Evolutionary conservation across 2,329 filamentous ascomycete species (phyloP).

Genomic region (Penicillium palitans): DNA sequence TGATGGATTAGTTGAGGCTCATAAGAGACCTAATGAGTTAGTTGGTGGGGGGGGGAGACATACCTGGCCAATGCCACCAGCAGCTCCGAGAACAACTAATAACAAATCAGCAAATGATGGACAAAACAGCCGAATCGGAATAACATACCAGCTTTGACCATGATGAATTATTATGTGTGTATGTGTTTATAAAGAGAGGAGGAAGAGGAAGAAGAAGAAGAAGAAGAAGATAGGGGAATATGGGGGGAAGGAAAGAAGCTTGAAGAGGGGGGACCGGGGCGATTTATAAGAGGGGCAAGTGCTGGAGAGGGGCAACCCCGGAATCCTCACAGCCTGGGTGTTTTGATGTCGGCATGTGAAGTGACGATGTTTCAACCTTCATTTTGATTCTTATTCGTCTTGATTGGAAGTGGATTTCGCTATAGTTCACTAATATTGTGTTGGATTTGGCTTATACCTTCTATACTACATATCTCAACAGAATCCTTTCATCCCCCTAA

Average conservation of each 20-base stretch:
- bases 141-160: constrained; percentile 50
- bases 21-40: neutral
- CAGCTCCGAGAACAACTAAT: constrained; percentile 82
- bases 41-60: constrained; percentile 28
- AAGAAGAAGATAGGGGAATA: constrained; percentile 4
- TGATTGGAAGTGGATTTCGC: neutral
- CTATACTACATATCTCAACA: too few relatives aligned
- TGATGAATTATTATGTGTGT: constrained; percentile 32
- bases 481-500: too few relatives aligned
- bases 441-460: too few relatives aligned
- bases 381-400: neutral
- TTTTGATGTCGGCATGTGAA: constrained; percentile 2
- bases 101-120: constrained; percentile 19
- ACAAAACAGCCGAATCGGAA: neutral
- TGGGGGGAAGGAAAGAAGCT: constrained; percentile 8
- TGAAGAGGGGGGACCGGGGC: constrained; percentile 6
- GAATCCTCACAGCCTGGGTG: constrained; percentile 1
- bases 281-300: constrained; percentile 18
- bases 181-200: neutral
- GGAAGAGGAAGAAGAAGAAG: neutral
- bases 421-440: neutral
- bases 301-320: constrained; percentile 19
- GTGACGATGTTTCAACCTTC: neutral
- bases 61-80: constrained; percentile 98
- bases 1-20: neutral